These are phyloP conservation scores for Mortierella sp. DNA, from an alignment of 371 early-diverging fungal species.

Conservation along the genomic window DNA sequence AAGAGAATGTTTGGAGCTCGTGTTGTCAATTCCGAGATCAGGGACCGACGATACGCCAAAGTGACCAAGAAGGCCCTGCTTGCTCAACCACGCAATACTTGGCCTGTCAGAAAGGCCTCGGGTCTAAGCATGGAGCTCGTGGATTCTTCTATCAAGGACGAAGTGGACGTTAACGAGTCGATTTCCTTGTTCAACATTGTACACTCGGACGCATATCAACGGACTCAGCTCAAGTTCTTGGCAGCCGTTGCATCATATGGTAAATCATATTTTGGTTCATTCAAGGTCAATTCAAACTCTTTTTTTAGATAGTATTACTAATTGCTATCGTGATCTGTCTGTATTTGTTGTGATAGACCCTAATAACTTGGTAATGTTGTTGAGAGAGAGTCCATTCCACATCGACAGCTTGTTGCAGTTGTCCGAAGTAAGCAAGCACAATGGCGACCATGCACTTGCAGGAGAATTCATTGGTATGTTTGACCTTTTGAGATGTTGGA, in stretches of 20 bases:
- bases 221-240: conserved; percentile 78
- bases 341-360: conserved; percentile 65
- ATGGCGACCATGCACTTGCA: conserved; percentile 79
- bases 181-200: conserved; percentile 68
- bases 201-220: conserved; percentile 78
- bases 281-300: too few species aligned
- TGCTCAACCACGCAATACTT: conserved; percentile 77
- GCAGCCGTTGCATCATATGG: conserved; percentile 75
- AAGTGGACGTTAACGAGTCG: conserved; percentile 53
- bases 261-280: conserved; percentile 1
- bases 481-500: not conserved
- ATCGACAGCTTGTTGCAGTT: conserved; percentile 85
- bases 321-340: not conserved
- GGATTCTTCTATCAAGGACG: conserved; percentile 33
- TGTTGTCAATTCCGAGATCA: conserved; percentile 70
- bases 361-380: conserved; percentile 73
- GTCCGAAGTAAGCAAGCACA: conserved; percentile 86
- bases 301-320: not conserved
- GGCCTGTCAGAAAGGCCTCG: conserved; percentile 75
- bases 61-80: conserved; percentile 69
- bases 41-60: conserved; percentile 52
- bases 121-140: conserved; percentile 83
- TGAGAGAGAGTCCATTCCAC: conserved; percentile 85
- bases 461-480: conserved; percentile 76
- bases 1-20: conserved; percentile 89